These are phyloP conservation scores for Myxozyma nipponensis DNA, from an alignment of 805 yeast genomes.

Conservation along the genomic window DNA sequence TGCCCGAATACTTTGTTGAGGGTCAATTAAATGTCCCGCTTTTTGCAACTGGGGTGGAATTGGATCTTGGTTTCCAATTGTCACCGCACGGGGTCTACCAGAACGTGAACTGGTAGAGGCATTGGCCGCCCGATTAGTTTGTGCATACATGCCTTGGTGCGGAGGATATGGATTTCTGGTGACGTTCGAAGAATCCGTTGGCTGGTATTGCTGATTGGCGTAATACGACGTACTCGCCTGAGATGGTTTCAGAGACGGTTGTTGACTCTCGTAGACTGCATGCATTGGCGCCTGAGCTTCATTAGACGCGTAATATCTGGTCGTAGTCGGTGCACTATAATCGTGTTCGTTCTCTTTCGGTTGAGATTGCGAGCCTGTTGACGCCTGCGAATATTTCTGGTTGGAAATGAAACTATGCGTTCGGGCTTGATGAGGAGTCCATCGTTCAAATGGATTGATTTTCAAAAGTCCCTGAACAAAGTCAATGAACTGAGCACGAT, in stretches of 20 bases:
- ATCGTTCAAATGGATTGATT: slow-evolving; percentile 86
- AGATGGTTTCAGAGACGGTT: slow-evolving; percentile 1
- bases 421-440: slow-evolving; percentile 95
- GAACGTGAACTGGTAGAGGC: slow-evolving; percentile 12
- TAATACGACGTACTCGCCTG: slow-evolving; percentile 7
- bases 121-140: not conserved
- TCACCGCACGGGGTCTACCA: slow-evolving; percentile 39
- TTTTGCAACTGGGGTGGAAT: slow-evolving; percentile 43
- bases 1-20: slow-evolving; percentile 38
- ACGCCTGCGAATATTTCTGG: slow-evolving; percentile 40
- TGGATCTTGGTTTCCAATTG: slow-evolving; percentile 40
- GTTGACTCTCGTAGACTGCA: slow-evolving; percentile 13
- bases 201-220: slow-evolving; percentile 5
- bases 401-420: slow-evolving; percentile 85
- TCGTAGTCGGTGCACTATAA: not conserved
- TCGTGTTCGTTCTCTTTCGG: not conserved
- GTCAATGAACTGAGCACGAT: slow-evolving; percentile 68
- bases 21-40: slow-evolving; percentile 42
- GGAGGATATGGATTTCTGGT: slow-evolving; percentile 23
- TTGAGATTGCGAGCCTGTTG: slow-evolving; percentile 6
- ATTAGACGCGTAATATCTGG: not conserved
- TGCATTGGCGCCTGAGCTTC: not conserved
- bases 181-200: not conserved
- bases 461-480: slow-evolving; percentile 74
- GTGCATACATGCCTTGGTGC: slow-evolving; percentile 6